phyloP scores from a whole-genome alignment of 768 basidiomycete genomes.

The Naganishia vaughanmartiniae region DNA sequence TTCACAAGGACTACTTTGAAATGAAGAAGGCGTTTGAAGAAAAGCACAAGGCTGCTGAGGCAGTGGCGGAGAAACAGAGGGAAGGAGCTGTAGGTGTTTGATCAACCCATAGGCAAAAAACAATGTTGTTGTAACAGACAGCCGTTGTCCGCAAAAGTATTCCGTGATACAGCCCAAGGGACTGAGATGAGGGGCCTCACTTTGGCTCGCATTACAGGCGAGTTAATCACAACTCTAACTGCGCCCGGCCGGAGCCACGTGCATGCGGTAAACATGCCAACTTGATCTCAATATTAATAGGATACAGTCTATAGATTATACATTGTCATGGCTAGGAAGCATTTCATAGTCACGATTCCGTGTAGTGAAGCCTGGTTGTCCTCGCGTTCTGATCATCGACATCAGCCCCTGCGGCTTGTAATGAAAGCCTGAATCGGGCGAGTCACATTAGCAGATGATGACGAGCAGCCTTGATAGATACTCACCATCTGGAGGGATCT shows the following conservation, averaged over 20 bases:
- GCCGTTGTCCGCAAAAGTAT: neutral
- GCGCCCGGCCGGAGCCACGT: too few relatives aligned
- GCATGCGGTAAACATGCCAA: too few relatives aligned
- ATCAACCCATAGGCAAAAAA: neutral
- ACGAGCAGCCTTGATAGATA: neutral
- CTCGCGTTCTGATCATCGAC: neutral
- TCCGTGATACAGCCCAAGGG: too few relatives aligned
- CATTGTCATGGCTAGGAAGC: conserved; percentile 13
- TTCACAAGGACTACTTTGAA: conserved; percentile 85
- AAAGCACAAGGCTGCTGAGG: conserved; percentile 29
- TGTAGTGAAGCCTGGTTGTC: neutral
- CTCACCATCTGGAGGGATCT: conserved; percentile 75
- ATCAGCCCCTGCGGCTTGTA: conserved; percentile 1
- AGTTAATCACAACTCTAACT: too few relatives aligned
- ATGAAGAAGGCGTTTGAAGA: conserved; percentile 53
- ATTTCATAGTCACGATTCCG: conserved; percentile 11
- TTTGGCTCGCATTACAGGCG: too few relatives aligned
- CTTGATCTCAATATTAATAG: neutral
- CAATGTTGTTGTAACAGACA: neutral
- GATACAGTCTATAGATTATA: conserved; percentile 4
- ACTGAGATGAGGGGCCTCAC: too few relatives aligned
- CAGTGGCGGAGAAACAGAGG: conserved; percentile 15
- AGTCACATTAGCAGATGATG: neutral
- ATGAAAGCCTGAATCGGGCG: neutral
- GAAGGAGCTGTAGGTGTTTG: conserved; percentile 6